Conservation (phyloP, 2,329 filamentous ascomycete species). For the Penicillium sp. region DNA sequence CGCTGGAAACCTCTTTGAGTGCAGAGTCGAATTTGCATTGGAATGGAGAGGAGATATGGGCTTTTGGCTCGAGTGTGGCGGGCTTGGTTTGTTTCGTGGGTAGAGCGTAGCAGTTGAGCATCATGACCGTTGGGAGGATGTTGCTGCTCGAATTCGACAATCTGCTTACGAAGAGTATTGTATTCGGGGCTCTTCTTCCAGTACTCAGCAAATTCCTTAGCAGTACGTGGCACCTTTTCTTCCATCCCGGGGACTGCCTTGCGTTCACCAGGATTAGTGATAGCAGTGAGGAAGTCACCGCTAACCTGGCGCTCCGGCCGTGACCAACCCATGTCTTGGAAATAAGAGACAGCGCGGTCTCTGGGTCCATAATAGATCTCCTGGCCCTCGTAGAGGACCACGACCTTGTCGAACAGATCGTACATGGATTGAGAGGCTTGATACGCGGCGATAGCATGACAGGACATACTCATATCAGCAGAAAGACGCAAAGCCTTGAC, state of each 20-base stretch:
- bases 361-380: slow-evolving; percentile 75
- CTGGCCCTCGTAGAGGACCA: slow-evolving; percentile 72
- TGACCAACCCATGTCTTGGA: slow-evolving; percentile 69
- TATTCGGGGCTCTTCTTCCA: slow-evolving; percentile 60
- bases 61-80: slow-evolving; percentile 63
- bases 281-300: slow-evolving; percentile 69
- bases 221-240: slow-evolving; percentile 64
- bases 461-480: slow-evolving; percentile 50
- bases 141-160: slow-evolving; percentile 43
- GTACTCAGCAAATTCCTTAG: slow-evolving; percentile 67
- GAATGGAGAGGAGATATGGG: slow-evolving; percentile 78
- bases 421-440: slow-evolving; percentile 49
- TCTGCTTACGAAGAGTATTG: slow-evolving; percentile 41
- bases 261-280: slow-evolving; percentile 67
- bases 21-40: slow-evolving; percentile 74
- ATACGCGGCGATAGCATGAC: slow-evolving; percentile 58
- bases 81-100: slow-evolving; percentile 42
- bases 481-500: slow-evolving; percentile 52
- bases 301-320: slow-evolving; percentile 69
- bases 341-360: slow-evolving; percentile 62
- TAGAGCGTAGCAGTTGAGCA: slow-evolving; percentile 33
- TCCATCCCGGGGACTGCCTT: slow-evolving; percentile 62
- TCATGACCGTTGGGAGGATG: slow-evolving; percentile 40
- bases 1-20: slow-evolving; percentile 78
- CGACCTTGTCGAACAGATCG: slow-evolving; percentile 67